Base-by-base conservation (phyloP, 345 rosid species). In the Bretschneidera sinensis region DNA sequence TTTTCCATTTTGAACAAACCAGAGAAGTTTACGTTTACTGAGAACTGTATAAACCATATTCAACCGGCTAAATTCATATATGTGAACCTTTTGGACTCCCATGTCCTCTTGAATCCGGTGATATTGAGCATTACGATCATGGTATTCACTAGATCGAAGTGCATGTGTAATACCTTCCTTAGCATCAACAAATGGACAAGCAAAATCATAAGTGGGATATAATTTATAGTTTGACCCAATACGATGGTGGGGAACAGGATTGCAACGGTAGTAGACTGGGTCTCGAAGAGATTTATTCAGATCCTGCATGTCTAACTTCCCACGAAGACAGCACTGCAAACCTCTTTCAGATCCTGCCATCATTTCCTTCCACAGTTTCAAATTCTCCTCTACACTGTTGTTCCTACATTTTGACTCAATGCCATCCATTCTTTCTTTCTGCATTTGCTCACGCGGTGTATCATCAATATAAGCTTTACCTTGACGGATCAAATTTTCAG, bases 201-300 rank as follows among this genome's bases (percentile, higher is more conserved):
- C 99, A 81, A 94, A 94, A 74, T 94, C 99, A 72, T 94, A 94
- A 19, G 97, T 94, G n/a, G 99, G 99, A 63, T 90, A 94, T 28
- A 94, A 2, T 75, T 85, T 90, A 65, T 90, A 94, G 71, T 82
- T 88, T 63, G 86, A 59, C 3, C 97, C 99, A 48, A 94, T 83
- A 21, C 97, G 82, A 60, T 94, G 99, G 70, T 88, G 97, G 63
- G 99, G 77, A 65, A 85, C 64, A 55, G 95, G 96, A 72, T 94
- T 86, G 78, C 97, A 94, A 21, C 96, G 86, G 48, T 90, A 94
- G 60, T 94, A 94, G 43, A 94, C 99, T 0, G 97, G 99, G 76
- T 94, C 97, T n/a, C 99, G 71, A 54, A 91, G 87, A 33, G 97
- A 86, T 79, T 90, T 90, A 80, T 90, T 90, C 20, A 81, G 96